phyloP scores from a whole-genome alignment of 225 moss, liverwort and hornwort species.

The Sphagnum contortum region DNA sequence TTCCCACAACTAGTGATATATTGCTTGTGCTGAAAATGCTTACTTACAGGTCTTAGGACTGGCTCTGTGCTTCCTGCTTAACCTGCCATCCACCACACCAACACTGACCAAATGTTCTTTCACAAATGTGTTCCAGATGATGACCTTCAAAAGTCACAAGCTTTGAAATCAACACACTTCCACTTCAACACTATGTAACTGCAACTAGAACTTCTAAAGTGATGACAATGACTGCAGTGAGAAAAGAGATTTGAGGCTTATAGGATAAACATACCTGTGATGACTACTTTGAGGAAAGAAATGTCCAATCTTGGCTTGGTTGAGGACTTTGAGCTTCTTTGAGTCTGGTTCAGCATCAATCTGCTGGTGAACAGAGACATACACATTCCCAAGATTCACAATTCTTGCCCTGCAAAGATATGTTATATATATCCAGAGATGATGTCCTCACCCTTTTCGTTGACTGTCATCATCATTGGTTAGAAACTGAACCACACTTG shows the following conservation, averaged over 20 bases:
- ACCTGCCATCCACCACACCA: conserved; percentile 35
- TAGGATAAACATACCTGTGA: conserved; percentile 12
- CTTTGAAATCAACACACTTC: neutral
- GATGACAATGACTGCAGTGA: neutral
- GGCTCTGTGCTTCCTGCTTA: conserved; percentile 30
- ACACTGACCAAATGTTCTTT: conserved; percentile 4
- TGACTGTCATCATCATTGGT: too few relatives aligned
- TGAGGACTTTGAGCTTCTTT: conserved; percentile 8
- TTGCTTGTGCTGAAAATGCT: conserved; percentile 2
- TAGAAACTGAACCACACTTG: too few relatives aligned
- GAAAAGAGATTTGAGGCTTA: neutral
- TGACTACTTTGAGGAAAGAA: conserved; percentile 14
- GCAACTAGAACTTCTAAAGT: neutral
- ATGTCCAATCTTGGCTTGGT: conserved; percentile 9
- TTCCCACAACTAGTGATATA: too few relatives aligned
- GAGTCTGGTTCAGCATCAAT: conserved; percentile 1
- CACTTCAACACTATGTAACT: too few relatives aligned
- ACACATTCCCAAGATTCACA: too few relatives aligned
- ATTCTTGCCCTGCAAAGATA: too few relatives aligned
- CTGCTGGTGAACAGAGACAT: neutral
- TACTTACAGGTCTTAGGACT: conserved; percentile 27
- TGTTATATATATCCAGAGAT: too few relatives aligned
- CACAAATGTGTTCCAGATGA: neutral
- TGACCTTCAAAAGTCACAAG: too few relatives aligned
- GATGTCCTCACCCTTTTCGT: too few relatives aligned